phyloP scores from a whole-genome alignment of 2,329 filamentous ascomycete genomes.

The Beauveria sp. region DNA sequence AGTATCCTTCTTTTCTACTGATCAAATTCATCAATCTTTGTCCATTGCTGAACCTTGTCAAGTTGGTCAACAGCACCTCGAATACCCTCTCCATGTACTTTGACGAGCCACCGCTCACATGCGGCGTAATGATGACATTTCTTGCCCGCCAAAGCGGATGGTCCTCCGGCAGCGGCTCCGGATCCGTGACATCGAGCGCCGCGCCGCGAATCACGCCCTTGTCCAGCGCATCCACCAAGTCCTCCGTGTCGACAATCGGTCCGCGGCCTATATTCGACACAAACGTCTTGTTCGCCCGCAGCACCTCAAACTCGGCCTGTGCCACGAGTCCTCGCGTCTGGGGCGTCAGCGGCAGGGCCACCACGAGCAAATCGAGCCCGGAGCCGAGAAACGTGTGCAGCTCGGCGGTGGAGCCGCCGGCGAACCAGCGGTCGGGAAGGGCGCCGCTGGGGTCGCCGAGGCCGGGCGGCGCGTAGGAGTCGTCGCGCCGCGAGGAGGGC shows the following conservation, averaged over 20 bases:
- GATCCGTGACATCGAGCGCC: conserved; percentile 71
- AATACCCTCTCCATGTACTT: conserved; percentile 33
- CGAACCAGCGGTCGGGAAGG: conserved; percentile 45
- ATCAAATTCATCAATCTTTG: conserved; percentile 33
- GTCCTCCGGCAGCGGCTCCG: conserved; percentile 63
- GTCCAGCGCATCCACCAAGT: conserved; percentile 54
- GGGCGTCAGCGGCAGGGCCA: conserved; percentile 43
- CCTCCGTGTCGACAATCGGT: conserved; percentile 40
- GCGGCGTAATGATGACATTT: conserved; percentile 58
- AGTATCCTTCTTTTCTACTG: conserved; percentile 26
- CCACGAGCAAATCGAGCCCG: conserved; percentile 44
- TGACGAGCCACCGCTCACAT: conserved; percentile 36
- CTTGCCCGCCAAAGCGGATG: conserved; percentile 62
- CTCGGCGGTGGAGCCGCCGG: conserved; percentile 33
- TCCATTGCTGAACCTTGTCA: conserved; percentile 30
- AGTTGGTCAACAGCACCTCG: conserved; percentile 35
- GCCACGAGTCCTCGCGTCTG: conserved; percentile 44
- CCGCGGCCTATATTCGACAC: conserved; percentile 66
- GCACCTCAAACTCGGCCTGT: conserved; percentile 38
- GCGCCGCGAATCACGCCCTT: conserved; percentile 47
- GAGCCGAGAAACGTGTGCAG: conserved; percentile 43
- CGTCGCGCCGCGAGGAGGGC: conserved; percentile 55
- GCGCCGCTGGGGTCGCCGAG: conserved; percentile 48
- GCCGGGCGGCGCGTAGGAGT: conserved; percentile 59
- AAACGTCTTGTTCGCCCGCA: conserved; percentile 44